Percentiles rank a stretch among this genome's conserved stretches.
phyloP scores from a whole-genome alignment of 139 green algal species.

The Pycnococcus provasolii region DNA sequence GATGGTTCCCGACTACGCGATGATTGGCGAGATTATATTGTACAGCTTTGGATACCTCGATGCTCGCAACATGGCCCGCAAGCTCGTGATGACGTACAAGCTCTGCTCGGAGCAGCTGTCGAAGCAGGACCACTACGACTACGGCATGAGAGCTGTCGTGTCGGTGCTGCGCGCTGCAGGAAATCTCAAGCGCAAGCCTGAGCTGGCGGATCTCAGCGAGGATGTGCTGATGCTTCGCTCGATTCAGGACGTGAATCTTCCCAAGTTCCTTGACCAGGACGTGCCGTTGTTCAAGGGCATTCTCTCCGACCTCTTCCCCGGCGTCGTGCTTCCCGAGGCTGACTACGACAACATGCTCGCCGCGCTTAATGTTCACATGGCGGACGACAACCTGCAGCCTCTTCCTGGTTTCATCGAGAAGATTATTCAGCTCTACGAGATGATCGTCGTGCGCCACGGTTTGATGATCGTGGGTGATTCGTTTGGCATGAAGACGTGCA shows the following conservation, averaged over 20 bases:
- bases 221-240: conserved; percentile 34
- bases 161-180: conserved; percentile 35
- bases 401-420: conserved; percentile 29
- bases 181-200: conserved; percentile 32
- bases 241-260: conserved; percentile 37
- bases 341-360: conserved; percentile 20
- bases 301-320: conserved; percentile 39
- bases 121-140: conserved; percentile 40
- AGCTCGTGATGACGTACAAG: conserved; percentile 53
- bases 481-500: conserved; percentile 53
- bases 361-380: conserved; percentile 29
- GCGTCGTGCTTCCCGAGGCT: conserved; percentile 27
- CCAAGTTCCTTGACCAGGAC: conserved; percentile 42
- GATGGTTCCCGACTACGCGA: conserved; percentile 39
- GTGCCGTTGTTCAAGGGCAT: conserved; percentile 42
- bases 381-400: conserved; percentile 25
- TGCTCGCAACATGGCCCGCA: conserved; percentile 46
- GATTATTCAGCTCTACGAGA: conserved; percentile 44
- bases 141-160: conserved; percentile 40
- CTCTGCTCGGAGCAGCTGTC: conserved; percentile 39
- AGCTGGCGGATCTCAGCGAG: conserved; percentile 7
- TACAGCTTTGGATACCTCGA: conserved; percentile 48
- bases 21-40: conserved; percentile 38
- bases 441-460: conserved; percentile 42
- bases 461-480: conserved; percentile 43